These are phyloP conservation scores for Fraxinus cuspidata DNA, from an alignment of 257 asterid species.

Conservation along the genomic window DNA sequence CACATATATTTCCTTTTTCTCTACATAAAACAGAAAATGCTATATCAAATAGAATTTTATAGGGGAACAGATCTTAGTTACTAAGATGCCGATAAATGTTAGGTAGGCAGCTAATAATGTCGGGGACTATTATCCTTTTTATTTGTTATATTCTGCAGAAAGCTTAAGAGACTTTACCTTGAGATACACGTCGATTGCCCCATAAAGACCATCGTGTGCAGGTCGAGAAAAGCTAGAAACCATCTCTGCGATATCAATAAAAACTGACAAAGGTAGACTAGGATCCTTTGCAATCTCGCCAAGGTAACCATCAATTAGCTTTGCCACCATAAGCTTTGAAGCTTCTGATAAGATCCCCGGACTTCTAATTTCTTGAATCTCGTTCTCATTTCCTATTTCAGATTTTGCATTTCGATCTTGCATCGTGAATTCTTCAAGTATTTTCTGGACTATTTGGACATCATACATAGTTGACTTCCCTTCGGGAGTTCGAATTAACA, in stretches of 20 bases:
- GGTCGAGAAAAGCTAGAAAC: constrained; percentile 68
- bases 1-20: too few relatives aligned
- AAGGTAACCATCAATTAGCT: constrained; percentile 82
- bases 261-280: constrained; percentile 51
- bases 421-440: constrained; percentile 62
- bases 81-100: background rate
- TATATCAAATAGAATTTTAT: background rate
- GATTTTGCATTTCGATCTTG: constrained; percentile 50
- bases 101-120: background rate
- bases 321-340: constrained; percentile 94
- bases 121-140: background rate
- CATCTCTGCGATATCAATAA: constrained; percentile 75
- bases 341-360: constrained; percentile 95
- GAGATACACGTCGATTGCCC: constrained; percentile 78
- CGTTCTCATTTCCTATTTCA: constrained; percentile 49
- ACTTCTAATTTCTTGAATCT: constrained; percentile 61
- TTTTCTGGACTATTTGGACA: constrained; percentile 56
- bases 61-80: background rate
- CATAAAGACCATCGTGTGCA: constrained; percentile 81
- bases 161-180: constrained; percentile 54
- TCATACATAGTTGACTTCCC: constrained; percentile 60
- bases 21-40: background rate
- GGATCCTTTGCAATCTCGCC: constrained; percentile 90
- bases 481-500: constrained; percentile 57
- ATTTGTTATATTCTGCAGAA: background rate